Percentiles rank a stretch among this genome's conserved stretches.
phyloP scores from a whole-genome alignment of 2,329 filamentous ascomycete genomes.

The Dactylellina parvicollis region DNA sequence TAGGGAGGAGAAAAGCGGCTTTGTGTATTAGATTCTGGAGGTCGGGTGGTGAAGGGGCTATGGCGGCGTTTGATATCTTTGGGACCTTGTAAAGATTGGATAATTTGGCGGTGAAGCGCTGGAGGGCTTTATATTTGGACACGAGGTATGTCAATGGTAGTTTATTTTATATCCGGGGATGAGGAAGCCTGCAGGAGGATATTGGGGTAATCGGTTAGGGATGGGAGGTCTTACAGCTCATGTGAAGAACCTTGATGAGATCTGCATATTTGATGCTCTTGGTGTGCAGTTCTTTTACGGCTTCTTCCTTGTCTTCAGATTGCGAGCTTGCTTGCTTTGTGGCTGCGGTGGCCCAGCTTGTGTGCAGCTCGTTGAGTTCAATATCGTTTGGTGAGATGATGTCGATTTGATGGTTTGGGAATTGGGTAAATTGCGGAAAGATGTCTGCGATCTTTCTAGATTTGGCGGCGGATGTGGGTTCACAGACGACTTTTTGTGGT shows the following conservation, averaged over 20 bases:
- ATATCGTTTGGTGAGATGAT: conserved; percentile 30
- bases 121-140: background rate
- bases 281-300: background rate
- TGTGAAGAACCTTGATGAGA: background rate
- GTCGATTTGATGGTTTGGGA: conserved; percentile 7
- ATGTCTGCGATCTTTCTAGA: background rate
- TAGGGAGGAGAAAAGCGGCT: conserved; percentile 13
- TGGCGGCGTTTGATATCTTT: background rate
- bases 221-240: too few relatives aligned
- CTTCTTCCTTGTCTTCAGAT: background rate
- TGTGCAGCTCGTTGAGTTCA: conserved; percentile 10
- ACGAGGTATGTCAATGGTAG: too few relatives aligned
- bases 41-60: background rate
- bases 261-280: background rate
- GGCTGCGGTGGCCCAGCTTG: background rate
- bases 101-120: background rate
- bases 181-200: too few relatives aligned
- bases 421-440: background rate
- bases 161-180: too few relatives aligned
- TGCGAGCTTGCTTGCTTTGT: background rate
- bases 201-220: too few relatives aligned
- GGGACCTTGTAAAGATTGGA: background rate
- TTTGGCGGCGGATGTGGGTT: conserved; percentile 40
- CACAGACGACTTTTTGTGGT: conserved; percentile 25
- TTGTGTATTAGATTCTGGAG: background rate